Conservation (phyloP, 2,329 filamentous ascomycete species). For the Lasiodiplodia hormozganensis region DNA sequence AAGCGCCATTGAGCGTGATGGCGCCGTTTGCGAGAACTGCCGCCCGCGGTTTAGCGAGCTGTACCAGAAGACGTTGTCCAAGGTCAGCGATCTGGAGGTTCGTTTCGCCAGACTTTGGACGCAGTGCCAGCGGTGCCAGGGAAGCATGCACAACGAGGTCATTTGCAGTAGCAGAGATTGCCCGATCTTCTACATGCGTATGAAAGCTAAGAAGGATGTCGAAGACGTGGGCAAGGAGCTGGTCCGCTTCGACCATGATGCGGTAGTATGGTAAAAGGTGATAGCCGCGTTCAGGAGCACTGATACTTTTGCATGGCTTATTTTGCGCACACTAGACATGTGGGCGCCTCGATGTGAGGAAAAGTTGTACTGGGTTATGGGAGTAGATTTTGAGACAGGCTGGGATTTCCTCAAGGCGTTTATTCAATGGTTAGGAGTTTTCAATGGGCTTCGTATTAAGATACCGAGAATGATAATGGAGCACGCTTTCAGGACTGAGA, state of each 20-base stretch:
- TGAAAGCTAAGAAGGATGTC: conserved; percentile 99
- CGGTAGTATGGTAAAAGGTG: conserved; percentile 66
- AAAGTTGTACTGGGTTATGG: conserved; percentile 11
- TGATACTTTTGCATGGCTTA: background rate
- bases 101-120: conserved; percentile 94
- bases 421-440: background rate
- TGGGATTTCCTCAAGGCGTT: conserved; percentile 3
- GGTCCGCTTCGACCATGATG: conserved; percentile 85
- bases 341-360: conserved; percentile 1
- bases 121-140: conserved; percentile 96
- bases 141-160: conserved; percentile 97
- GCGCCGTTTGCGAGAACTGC: conserved; percentile 89
- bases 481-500: background rate
- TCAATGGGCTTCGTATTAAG: background rate
- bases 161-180: conserved; percentile 97
- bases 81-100: conserved; percentile 90
- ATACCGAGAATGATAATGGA: conserved; percentile 11
- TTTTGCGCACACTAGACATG: background rate
- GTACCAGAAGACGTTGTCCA: conserved; percentile 88
- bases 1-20: conserved; percentile 77
- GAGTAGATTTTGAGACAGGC: background rate
- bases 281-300: background rate
- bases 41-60: conserved; percentile 85
- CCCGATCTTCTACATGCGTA: conserved; percentile 99
- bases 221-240: conserved; percentile 94